These are phyloP conservation scores for Primulina tabacum DNA, from an alignment of 257 asterid species.

Conservation along the genomic window DNA sequence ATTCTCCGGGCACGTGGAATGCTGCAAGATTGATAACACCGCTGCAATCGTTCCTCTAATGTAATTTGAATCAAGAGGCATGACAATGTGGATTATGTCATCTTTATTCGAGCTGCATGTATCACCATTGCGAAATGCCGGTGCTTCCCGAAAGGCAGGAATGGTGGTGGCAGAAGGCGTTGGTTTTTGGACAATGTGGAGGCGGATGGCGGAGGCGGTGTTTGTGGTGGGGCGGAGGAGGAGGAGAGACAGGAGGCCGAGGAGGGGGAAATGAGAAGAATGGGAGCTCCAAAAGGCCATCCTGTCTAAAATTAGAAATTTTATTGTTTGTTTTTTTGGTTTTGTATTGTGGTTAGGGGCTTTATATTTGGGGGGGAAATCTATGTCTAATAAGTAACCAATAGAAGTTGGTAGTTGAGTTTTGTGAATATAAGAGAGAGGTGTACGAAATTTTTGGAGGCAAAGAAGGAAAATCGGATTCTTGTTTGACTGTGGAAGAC, in stretches of 20 bases:
- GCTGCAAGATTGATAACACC: constrained; percentile 65
- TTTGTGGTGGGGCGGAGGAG: constrained; percentile 36
- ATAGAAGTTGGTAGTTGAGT: constrained; percentile 26
- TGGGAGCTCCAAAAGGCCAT: constrained; percentile 63
- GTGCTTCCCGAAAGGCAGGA: constrained; percentile 67
- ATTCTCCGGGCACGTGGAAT: constrained; percentile 76
- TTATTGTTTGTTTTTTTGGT: constrained; percentile 10
- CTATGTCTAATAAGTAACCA: constrained; percentile 24
- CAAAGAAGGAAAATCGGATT: constrained; percentile 30
- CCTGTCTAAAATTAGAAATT: constrained; percentile 39
- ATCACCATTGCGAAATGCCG: constrained; percentile 68
- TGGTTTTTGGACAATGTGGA: constrained; percentile 33
- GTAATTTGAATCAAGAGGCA: constrained; percentile 80
- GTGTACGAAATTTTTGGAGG: constrained; percentile 25
- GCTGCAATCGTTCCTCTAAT: constrained; percentile 85
- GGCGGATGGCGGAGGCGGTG: constrained; percentile 44
- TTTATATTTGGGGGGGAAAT: constrained; percentile 26
- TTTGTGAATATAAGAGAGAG: constrained; percentile 17
- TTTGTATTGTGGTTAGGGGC: constrained; percentile 9
- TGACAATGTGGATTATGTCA: constrained; percentile 51
- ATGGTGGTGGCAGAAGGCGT: constrained; percentile 13
- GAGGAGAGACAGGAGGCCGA: constrained; percentile 86
- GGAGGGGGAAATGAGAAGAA: constrained; percentile 35
- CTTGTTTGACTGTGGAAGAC: constrained; percentile 32
- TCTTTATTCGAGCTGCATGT: constrained; percentile 33